phyloP scores from a whole-genome alignment of 352 stramenopile species.

The Phytopythium montanum region DNA sequence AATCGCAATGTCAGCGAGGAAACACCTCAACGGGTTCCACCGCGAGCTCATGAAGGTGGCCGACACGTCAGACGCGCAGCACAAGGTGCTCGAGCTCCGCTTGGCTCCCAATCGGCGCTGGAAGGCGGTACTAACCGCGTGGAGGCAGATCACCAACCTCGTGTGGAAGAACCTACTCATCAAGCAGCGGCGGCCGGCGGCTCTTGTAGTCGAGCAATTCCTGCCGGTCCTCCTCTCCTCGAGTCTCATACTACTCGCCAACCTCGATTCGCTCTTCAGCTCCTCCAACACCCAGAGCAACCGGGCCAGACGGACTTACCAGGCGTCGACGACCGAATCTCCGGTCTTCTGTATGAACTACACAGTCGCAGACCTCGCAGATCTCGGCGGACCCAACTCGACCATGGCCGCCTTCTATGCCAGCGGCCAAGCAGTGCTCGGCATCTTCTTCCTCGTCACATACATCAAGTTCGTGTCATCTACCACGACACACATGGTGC shows the following conservation, averaged over 20 bases:
- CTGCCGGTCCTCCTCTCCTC: conserved; percentile 51
- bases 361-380: conserved; percentile 13
- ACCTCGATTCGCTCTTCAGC: conserved; percentile 42
- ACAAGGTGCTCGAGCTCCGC: not conserved
- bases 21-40: conserved; percentile 7
- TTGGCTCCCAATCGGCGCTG: not conserved
- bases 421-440: conserved; percentile 52
- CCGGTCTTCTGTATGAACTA: conserved; percentile 38
- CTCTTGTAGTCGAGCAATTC: conserved; percentile 49
- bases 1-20: conserved; percentile 16
- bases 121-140: conserved; percentile 18
- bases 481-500: conserved; percentile 66
- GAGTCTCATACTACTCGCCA: conserved; percentile 52
- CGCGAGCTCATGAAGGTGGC: conserved; percentile 6
- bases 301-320: conserved; percentile 25
- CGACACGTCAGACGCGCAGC: conserved; percentile 5
- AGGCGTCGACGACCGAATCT: conserved; percentile 16
- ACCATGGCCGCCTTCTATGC: conserved; percentile 62
- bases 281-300: conserved; percentile 8
- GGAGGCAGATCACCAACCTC: conserved; percentile 55
- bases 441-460: conserved; percentile 57
- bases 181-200: conserved; percentile 35
- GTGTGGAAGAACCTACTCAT: conserved; percentile 77
- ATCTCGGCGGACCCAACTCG: conserved; percentile 32
- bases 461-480: conserved; percentile 57